Base-by-base conservation (phyloP, 176 grass and related monocot genomes). In the Juncus inflexus region DNA sequence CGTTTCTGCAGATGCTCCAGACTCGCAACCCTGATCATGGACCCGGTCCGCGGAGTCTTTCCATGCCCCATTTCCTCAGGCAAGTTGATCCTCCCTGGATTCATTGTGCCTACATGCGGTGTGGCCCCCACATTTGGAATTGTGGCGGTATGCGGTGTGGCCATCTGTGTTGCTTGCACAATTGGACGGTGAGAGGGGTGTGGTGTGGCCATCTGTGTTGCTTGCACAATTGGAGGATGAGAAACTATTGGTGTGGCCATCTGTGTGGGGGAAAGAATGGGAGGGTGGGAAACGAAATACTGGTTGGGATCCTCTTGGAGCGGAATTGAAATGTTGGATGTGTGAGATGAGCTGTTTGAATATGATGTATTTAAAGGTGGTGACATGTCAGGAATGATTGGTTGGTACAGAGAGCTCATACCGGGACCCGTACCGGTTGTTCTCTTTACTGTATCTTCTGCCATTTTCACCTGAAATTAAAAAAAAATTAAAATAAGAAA, bases 381-480 rank as follows among this genome's bases (percentile, higher is more conserved):
- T 16, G 90, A 85, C 58, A 87, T 82, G 50, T 86, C 77, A 12
- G 79, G 77, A 16, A 71, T 40, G 52, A 71, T 38, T n/a, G 51
- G 55, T 5, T 7, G 64, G 7, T 69, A 50, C 0, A 76, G 35
- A 52, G 77, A 65, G 40, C 16, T 72, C 12, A 39, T 38, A 52
- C 74, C 37, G 3, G 80, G 63, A 39, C 16, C 67, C 9, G 39
- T 38, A 52, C 74, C 16, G 3, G 57, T 78, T 9, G 83, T 9
- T 49, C 80, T 86, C 61, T 84, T 86, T 41, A 97, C 61, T 3
- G 65, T 67, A 19, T 91, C 80, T 73, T 91, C 82, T 12, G 80
- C 84, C 83, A 95, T 87, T 56, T 84, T 90, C 65, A 87, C 78
- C 90, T 95, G 53, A 63, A 86, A 35, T n/a, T n/a, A n/a, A n/a